Percentiles rank a stretch among this genome's conserved stretches.
Conservation (phyloP, 768 basidiomycete genomes). For the Trametes punicea region DNA sequence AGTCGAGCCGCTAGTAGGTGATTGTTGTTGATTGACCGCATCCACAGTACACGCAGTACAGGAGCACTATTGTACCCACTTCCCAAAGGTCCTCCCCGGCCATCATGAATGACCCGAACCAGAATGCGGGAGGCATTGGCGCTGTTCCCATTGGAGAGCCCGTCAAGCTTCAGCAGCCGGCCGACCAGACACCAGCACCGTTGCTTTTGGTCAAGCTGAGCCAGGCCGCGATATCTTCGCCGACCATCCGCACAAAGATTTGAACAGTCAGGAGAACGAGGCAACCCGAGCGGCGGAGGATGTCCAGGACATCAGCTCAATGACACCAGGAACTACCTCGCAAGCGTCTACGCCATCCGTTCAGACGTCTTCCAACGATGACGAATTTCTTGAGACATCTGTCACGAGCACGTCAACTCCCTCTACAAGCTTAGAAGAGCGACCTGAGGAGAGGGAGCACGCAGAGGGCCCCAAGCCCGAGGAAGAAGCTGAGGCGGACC, state of each 20-base stretch:
- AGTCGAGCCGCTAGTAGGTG: conserved; percentile 27
- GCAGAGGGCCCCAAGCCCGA: conserved; percentile 29
- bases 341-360: background rate
- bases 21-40: conserved; percentile 1
- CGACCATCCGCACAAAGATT: conserved; percentile 41
- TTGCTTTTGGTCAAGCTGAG: conserved; percentile 54
- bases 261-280: conserved; percentile 40
- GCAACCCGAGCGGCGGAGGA: background rate
- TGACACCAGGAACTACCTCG: background rate
- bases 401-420: background rate
- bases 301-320: conserved; percentile 1
- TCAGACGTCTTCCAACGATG: background rate
- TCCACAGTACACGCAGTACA: conserved; percentile 61
- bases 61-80: conserved; percentile 37
- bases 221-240: conserved; percentile 77
- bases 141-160: conserved; percentile 11
- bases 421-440: background rate
- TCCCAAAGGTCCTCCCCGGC: conserved; percentile 38
- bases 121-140: conserved; percentile 19
- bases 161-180: background rate
- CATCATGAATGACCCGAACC: conserved; percentile 50
- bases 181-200: conserved; percentile 33
- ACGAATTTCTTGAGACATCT: background rate
- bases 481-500: conserved; percentile 35
- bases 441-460: conserved; percentile 3